Conservation (phyloP, 768 basidiomycete genomes). For the Phallus indusiatus region DNA sequence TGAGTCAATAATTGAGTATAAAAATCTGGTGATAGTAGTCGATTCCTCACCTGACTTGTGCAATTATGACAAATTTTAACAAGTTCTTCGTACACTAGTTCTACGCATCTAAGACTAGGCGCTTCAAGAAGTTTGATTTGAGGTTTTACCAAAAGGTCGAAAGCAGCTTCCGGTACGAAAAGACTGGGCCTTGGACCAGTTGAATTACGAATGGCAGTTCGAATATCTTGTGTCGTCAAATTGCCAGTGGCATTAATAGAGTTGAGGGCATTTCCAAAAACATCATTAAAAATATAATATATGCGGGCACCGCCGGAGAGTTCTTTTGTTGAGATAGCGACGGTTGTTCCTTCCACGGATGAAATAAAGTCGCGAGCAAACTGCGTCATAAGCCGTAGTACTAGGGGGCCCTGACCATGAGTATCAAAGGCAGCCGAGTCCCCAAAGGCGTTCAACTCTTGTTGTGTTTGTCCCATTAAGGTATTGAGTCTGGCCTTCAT, state of each 20-base stretch:
- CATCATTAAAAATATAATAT: slow-evolving; percentile 99
- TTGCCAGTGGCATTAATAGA: slow-evolving; percentile 87
- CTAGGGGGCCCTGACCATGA: slow-evolving; percentile 67
- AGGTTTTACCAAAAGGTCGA: slow-evolving; percentile 93
- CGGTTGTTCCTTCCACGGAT: slow-evolving; percentile 93
- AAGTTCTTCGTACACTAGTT: slow-evolving; percentile 96
- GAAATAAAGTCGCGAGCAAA: slow-evolving; percentile 96
- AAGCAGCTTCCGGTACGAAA: slow-evolving; percentile 95
- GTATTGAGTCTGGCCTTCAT: slow-evolving; percentile 99
- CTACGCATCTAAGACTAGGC: slow-evolving; percentile 91
- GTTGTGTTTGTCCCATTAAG: slow-evolving; percentile 97
- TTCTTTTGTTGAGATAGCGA: slow-evolving; percentile 96
- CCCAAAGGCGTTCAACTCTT: slow-evolving; percentile 94
- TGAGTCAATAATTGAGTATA: not conserved
- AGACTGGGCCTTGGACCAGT: slow-evolving; percentile 94
- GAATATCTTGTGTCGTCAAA: slow-evolving; percentile 88
- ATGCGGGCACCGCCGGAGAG: slow-evolving; percentile 95
- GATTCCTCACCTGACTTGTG: slow-evolving; percentile 65
- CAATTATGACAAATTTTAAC: slow-evolving; percentile 99
- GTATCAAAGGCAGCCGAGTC: slow-evolving; percentile 84
- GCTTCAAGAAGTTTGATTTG: slow-evolving; percentile 95
- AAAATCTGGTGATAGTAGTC: not conserved
- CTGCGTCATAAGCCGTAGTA: slow-evolving; percentile 96
- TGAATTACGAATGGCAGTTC: slow-evolving; percentile 96
- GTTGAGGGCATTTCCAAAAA: slow-evolving; percentile 87